Conservation (phyloP, 106 monocot genomes). For the Amphibolis antarctica region DNA sequence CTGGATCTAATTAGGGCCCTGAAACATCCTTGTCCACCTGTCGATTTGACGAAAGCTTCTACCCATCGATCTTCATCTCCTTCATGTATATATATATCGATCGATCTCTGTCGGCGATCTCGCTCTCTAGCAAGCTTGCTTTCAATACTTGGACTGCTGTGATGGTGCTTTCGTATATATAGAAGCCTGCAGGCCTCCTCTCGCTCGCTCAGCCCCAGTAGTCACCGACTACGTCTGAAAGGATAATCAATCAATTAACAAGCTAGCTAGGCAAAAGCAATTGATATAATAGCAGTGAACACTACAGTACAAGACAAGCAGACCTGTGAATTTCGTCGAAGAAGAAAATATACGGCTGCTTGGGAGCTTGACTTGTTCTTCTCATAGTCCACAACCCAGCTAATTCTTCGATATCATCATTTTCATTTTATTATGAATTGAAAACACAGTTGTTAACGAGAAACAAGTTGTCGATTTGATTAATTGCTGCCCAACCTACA, state of each 20-base stretch:
- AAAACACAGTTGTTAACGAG: no score
- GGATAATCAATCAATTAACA: neutral
- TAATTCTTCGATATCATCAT: no score
- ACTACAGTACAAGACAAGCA: no score
- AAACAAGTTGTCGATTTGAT: no score
- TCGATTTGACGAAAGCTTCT: conserved; percentile 5
- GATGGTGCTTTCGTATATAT: neutral
- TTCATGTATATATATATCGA: neutral
- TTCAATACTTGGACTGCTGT: neutral
- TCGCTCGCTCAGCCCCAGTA: neutral
- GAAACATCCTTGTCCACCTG: conserved; percentile 12
- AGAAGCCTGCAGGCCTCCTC: neutral
- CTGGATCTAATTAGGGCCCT: conserved; percentile 4
- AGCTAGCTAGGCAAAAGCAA: no score
- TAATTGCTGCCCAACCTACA: no score
- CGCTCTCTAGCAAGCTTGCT: neutral
- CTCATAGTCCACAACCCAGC: no score
- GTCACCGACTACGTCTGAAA: neutral
- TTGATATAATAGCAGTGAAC: no score
- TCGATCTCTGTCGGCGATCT: conserved; percentile 6
- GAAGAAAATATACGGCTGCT: no score
- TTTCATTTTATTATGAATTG: no score
- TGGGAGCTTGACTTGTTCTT: no score
- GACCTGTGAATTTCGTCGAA: no score
- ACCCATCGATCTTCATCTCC: conserved; percentile 5